These are phyloP conservation scores for Pythium folliculosum DNA, from an alignment of 352 stramenopile species.

Conservation along the genomic window DNA sequence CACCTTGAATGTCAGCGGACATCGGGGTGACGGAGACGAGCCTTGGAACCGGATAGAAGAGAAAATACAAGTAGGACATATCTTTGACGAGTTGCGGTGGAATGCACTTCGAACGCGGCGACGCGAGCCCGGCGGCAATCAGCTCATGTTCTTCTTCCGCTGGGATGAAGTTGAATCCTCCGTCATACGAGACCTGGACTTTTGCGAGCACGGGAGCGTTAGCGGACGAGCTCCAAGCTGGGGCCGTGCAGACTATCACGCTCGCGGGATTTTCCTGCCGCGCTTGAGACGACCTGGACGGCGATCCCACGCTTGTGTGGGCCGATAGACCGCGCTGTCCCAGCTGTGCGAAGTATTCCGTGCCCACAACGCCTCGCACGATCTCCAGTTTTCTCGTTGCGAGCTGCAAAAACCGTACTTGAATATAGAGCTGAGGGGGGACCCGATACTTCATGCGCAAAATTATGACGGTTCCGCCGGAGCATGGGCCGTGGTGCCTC, in stretches of 20 bases:
- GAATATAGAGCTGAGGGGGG: constrained; percentile 41
- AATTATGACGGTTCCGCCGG: constrained; percentile 54
- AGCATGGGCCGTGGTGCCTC: constrained; percentile 64
- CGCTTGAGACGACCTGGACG: neutral
- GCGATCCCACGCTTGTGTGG: neutral
- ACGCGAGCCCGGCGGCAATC: constrained; percentile 1
- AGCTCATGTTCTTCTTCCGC: constrained; percentile 29
- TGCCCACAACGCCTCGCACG: constrained; percentile 23
- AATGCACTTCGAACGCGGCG: constrained; percentile 14
- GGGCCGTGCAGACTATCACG: constrained; percentile 51
- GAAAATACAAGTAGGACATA: constrained; percentile 71
- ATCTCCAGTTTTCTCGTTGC: constrained; percentile 25
- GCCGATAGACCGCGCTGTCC: neutral
- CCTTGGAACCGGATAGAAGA: constrained; percentile 68
- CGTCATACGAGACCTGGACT: constrained; percentile 72
- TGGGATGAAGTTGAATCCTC: constrained; percentile 53
- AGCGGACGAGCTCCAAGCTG: constrained; percentile 32
- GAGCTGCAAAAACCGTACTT: constrained; percentile 58
- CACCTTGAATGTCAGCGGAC: constrained; percentile 65
- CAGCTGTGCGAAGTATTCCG: constrained; percentile 20
- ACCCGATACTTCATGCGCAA: constrained; percentile 79
- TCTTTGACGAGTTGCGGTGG: constrained; percentile 45
- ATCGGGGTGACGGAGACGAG: constrained; percentile 53
- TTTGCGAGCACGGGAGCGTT: constrained; percentile 60
- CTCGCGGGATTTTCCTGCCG: constrained; percentile 35